A percentile compares a stretch with the other conserved stretches of the same genome.
These are phyloP conservation scores for Tetrapisispora phaffii DNA, from an alignment of 805 yeast species.

Conservation along the genomic window DNA sequence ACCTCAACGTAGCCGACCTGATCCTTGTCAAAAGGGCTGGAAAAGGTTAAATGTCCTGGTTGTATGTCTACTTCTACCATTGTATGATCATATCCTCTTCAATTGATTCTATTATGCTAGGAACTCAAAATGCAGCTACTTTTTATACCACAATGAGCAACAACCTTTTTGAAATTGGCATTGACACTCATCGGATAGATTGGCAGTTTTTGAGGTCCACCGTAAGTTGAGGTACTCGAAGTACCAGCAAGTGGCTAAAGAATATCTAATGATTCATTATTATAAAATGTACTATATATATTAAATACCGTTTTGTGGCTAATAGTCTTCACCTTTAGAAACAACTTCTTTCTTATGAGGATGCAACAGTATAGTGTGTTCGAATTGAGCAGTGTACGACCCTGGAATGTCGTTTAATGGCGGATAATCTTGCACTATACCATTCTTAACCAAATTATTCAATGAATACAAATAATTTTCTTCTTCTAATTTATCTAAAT, in stretches of 20 bases:
- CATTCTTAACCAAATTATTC: constrained; percentile 73
- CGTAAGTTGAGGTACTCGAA: not conserved
- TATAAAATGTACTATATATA: not conserved
- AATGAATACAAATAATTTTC: constrained; percentile 84
- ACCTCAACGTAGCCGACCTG: constrained; percentile 46
- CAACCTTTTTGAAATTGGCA: too few relatives aligned
- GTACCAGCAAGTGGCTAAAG: not conserved
- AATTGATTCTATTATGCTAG: too few relatives aligned
- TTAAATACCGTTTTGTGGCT: constrained; percentile 5
- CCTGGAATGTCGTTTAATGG: constrained; percentile 81
- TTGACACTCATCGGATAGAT: not conserved
- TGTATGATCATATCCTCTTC: too few relatives aligned
- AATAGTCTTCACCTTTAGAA: constrained; percentile 91
- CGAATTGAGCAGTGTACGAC: constrained; percentile 90
- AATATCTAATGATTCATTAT: too few relatives aligned
- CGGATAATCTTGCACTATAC: constrained; percentile 87
- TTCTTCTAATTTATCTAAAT: constrained; percentile 83
- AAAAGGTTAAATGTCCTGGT: not conserved
- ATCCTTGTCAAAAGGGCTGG: constrained; percentile 68
- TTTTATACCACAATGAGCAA: too few relatives aligned
- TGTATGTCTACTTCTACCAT: not conserved
- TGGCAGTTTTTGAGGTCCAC: not conserved
- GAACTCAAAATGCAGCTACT: too few relatives aligned
- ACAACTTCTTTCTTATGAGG: constrained; percentile 91
- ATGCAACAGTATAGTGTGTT: constrained; percentile 85